These are phyloP conservation scores for Aspergillus homomorphus DNA, from an alignment of 495 filamentous ascomycete genomes.

Conservation along the genomic window DNA sequence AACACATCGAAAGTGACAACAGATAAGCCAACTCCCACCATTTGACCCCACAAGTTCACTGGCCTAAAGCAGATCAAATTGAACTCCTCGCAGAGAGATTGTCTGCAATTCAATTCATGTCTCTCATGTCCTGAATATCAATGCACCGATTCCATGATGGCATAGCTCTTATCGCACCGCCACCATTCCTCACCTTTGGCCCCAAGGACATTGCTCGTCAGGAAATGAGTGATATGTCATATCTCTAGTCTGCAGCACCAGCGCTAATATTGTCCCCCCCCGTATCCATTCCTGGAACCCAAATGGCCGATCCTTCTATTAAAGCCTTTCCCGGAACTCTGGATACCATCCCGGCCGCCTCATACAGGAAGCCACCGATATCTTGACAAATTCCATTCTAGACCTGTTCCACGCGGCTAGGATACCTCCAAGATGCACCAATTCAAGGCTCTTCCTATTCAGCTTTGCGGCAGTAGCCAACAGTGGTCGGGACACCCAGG, in stretches of 20 bases:
- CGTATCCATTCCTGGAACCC: slow-evolving; percentile 12
- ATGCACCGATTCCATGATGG: background rate
- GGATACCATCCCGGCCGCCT: slow-evolving; percentile 19
- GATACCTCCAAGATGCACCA: slow-evolving; percentile 1
- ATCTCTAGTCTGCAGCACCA: slow-evolving; percentile 15
- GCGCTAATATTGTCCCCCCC: slow-evolving; percentile 9
- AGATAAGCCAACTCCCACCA: background rate
- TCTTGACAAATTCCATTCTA: slow-evolving; percentile 22
- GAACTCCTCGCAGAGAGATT: background rate
- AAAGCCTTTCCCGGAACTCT: slow-evolving; percentile 14
- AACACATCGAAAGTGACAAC: background rate
- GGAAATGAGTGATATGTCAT: slow-evolving; percentile 20
- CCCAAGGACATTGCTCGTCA: slow-evolving; percentile 1
- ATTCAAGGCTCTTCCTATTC: slow-evolving; percentile 1
- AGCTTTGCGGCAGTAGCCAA: background rate
- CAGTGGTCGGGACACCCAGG: background rate
- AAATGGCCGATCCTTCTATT: slow-evolving; percentile 14
- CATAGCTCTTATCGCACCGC: background rate
- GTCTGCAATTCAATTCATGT: background rate
- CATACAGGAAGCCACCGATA: slow-evolving; percentile 11
- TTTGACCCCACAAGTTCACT: background rate
- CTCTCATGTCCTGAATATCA: no score
- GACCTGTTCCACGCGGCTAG: slow-evolving; percentile 19
- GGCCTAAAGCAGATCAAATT: background rate
- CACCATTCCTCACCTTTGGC: slow-evolving; percentile 1